Conservation (phyloP, 1,284 basidiomycete species). For the Sporisorium scitamineum region DNA sequence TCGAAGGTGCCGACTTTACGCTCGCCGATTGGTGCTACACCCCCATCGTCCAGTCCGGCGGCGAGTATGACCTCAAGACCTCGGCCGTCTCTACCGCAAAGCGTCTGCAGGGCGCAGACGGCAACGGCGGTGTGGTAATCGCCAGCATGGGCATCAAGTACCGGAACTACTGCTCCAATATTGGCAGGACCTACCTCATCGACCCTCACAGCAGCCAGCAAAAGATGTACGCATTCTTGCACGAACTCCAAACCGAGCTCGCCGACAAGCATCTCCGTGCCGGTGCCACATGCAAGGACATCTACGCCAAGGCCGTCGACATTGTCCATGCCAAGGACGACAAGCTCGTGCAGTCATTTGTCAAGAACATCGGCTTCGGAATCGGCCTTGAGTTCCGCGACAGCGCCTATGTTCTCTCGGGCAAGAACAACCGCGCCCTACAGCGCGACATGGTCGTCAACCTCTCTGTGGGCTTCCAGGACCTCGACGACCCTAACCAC, state of each 20-base stretch:
- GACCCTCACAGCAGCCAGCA: constrained; percentile 79
- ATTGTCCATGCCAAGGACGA: constrained; percentile 82
- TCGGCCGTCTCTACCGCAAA: constrained; percentile 82
- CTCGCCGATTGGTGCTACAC: constrained; percentile 93
- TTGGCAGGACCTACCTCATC: constrained; percentile 93
- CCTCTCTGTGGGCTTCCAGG: constrained; percentile 84
- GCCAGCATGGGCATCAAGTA: constrained; percentile 90
- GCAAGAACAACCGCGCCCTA: constrained; percentile 81
- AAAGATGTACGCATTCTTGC: constrained; percentile 82
- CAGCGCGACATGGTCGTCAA: constrained; percentile 87
- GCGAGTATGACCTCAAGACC: constrained; percentile 87
- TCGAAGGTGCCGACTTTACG: constrained; percentile 78
- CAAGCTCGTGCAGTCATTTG: constrained; percentile 83
- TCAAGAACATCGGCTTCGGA: constrained; percentile 91
- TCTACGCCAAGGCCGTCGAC: constrained; percentile 82
- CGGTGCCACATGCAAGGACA: constrained; percentile 81
- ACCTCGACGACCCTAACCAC: constrained; percentile 76
- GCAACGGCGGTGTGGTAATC: constrained; percentile 81
- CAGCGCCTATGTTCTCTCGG: constrained; percentile 81
- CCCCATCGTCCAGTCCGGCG: constrained; percentile 93
- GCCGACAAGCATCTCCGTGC: constrained; percentile 80
- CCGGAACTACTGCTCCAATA: constrained; percentile 90
- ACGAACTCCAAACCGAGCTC: constrained; percentile 83
- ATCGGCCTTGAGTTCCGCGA: constrained; percentile 86
- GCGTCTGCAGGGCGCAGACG: constrained; percentile 79